These are phyloP conservation scores for Exophiala mesophila DNA, from an alignment of 2,329 filamentous ascomycete species.

Conservation along the genomic window DNA sequence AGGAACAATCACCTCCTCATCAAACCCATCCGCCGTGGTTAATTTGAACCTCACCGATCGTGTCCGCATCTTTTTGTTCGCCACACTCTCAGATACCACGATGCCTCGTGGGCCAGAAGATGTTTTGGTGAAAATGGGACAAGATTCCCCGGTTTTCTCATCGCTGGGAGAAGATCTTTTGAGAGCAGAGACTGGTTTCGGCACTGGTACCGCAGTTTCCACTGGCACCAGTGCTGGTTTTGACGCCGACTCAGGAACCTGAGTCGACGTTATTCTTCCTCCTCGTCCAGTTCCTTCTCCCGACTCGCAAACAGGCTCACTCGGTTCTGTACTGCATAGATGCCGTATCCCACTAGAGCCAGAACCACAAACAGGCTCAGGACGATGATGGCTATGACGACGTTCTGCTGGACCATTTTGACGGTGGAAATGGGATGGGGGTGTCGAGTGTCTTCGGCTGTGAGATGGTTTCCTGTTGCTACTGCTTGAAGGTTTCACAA, in stretches of 20 bases:
- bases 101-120: neutral
- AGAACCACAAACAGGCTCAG: slow-evolving; percentile 46
- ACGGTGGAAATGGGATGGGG: slow-evolving; percentile 25
- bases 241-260: neutral
- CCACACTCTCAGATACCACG: neutral
- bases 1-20: neutral
- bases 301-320: slow-evolving; percentile 29
- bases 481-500: neutral
- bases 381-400: slow-evolving; percentile 47
- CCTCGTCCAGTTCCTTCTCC: slow-evolving; percentile 29
- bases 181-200: neutral
- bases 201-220: too few relatives aligned
- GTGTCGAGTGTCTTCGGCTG: neutral
- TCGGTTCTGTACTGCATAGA: slow-evolving; percentile 34
- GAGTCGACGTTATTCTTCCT: slow-evolving; percentile 21
- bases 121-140: too few relatives aligned
- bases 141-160: neutral
- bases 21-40: neutral
- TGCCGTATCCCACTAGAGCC: slow-evolving; percentile 36
- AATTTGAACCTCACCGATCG: slow-evolving; percentile 17
- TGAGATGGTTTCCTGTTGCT: slow-evolving; percentile 8
- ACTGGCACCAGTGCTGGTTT: neutral
- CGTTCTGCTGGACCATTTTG: slow-evolving; percentile 38
- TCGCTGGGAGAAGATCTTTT: neutral
- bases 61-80: neutral